Base-by-base conservation (phyloP, 148 eudicot species). In the Selenicereus undatus region DNA sequence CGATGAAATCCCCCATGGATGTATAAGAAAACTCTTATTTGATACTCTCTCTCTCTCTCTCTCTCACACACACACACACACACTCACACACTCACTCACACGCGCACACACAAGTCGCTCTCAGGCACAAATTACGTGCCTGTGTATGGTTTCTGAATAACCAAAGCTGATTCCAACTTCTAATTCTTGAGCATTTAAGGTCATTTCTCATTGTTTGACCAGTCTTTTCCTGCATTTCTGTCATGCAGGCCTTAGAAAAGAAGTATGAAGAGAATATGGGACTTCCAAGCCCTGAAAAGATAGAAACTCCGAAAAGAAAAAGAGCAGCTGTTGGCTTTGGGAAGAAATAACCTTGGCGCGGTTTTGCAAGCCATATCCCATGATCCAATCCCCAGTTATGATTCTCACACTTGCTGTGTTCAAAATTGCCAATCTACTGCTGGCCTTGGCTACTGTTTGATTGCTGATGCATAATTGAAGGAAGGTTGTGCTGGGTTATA, bases 241-340 rank as follows among this genome's bases (percentile, higher is more conserved):
- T 72, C 24, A 64, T 39, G 66, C 91, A 95, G 99, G 90, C 88
- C 30, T 76, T 92, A 83, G 99, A 95, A 80, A 86, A 80, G 79
- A 91, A 91, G 81, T 93, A 89, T 14, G 97, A 95, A 84, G 89
- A 89, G 78, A 81, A 22, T 81, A 92, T 93, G 12, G 94, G 99
- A 78, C 62, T 82, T 21, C 90, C 90, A 35, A 91, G 91, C 79
- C 98, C 98, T 29, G 98, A 95, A 84, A 93, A 81, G 83, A 84
- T 93, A 70, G 93, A 85, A 56, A 78, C 85, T 22, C 86, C 90
- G 71, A 86, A 82, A 84, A 88, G 81, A 66, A 85, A 80, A 84
- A 91, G 86, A 64, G 85, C 88, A 26, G 93, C 89, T 79, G 90
- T 87, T 48, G 99, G 98, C 76, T 95, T 88, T 80, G 92, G 97